Base-by-base conservation (phyloP, 169 alveolate species). In the Cryptosporidium sp. region DNA sequence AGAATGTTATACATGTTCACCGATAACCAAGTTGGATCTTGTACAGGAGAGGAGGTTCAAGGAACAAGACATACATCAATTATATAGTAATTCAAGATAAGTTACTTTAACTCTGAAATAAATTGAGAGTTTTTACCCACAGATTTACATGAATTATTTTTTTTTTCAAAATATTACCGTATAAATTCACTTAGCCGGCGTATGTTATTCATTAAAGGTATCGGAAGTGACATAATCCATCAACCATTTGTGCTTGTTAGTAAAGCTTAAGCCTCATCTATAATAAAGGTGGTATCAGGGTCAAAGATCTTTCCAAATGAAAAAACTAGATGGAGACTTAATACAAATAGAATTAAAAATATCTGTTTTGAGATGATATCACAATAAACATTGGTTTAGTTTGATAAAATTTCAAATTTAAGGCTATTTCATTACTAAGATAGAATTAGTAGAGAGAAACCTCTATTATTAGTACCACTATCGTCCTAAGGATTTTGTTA, bases 1-100 rank as follows among this genome's bases (percentile, higher is more conserved):
- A 95, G 99, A 91, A 97, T 97, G 99, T 96, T 97, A 71, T 93
- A 93, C 84, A 97, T 97, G 99, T 97, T 97, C 92, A 70, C 73
- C 26, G 73, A 67, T 33, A 4, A 67, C 35, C 67, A 55, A 55
- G 35, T 55, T 55, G 67, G 67, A 2, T 48, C 55, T 55, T 55
- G 67, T 55, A 26, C 67, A 55, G 67, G 23, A 9, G 67, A 55
- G 5, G 37, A 26, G 2, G 67, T 14, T n/a, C 67, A 55, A 26
- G 67, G 67, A 8, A 55, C 67, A 16, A 55, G 37, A 12, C 67
- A 55, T 14, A 55, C 67, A 9, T 21, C 67, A 16, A 55, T 55
- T 14, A 55, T 55, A 55, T 55, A 55, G 37, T 55, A 16, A 9
- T 26, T 26, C 18, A 55, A 21, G 23, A n/a, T 55, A 4, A 55